Evolutionary conservation across 2,329 filamentous ascomycete species (phyloP), one percentile per base, ranked within the genome.

Genomic region (Akanthomyces uredinophilus): DNA sequence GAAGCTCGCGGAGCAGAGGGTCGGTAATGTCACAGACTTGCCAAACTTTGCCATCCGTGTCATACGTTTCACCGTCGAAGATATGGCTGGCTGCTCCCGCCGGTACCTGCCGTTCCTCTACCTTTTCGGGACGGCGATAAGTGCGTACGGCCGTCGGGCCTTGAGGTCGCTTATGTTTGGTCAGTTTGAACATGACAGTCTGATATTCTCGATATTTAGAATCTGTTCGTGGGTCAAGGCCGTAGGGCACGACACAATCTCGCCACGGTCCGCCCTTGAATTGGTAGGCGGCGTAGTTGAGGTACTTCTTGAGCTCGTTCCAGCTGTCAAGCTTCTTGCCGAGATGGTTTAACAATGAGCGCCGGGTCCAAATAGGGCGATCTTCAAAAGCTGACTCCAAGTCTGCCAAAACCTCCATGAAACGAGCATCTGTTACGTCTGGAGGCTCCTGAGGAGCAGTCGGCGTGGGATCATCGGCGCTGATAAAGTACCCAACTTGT

Each of bases 1-100:
- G 80, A 3, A 97, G 77, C 13, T 79, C 74, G 1, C 79, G 77
- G 1, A 98, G 79, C 1, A 93, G 71, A 0, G 92, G 90, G 69
- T 98, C 94, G 0, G 86, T 89, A 60, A 98, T 88, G 73, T 99
- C 95, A 76, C 92, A 96, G 29, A 96, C 84, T 78, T 98, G 95
- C 89, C 92, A 99, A 55, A 95, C 88, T 69, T 95, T 95, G 44
- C 92, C 92, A 69, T 96, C 92, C 1, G 85, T 83, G 18, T 86
- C 85, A 60, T 94, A 85, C 2, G 82, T 83, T 63, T 86, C 80
- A 52, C 94, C 94, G 64, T 96, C 91, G 74, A 97, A 98, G 1
- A 94, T 79, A 73, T 98, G 93, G 59, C 81, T 87, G 35, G 78
- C 72, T 22, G 73, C 74, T 8, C 58, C 50, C 3, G 39, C 39